Evolutionary conservation across 208 protist species (phyloP), one percentile per base, ranked within the genome.

Genomic region (Trypanosoma scelopori): DNA sequence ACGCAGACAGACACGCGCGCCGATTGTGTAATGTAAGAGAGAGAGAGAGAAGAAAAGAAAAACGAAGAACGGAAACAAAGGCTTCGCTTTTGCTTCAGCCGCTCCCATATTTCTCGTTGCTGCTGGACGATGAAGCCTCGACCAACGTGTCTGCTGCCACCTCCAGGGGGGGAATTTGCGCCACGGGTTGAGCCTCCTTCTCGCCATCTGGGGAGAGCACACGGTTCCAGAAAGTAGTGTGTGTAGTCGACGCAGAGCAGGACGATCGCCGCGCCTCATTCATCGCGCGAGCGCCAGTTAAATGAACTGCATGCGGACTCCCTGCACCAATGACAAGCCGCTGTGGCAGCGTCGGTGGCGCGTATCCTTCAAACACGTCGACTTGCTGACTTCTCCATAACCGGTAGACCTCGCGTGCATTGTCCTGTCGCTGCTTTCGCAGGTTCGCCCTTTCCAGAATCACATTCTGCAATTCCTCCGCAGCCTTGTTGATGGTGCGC

Each of bases 381-480:
- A 93, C 89, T 61, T 82, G 74, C 41, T 66, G 55, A n/a, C 86
- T 83, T 1, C 74, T 74, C 87, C 91, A 96, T 12, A 96, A 55
- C 9, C 84, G 78, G 69, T 93, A 94, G 20, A 91, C 76, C 55
- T 81, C 72, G 69, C 85, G 87, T 5, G 91, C 85, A 42, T 93
- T 96, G 39, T 91, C 85, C 11, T 68, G 46, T 18, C 91, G 78
- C 59, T 89, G 82, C 16, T 78, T 75, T 30, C 83, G 81, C 0
- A 92, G 52, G 22, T 49, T 50, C 22, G 73, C 69, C 0, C 85
- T 76, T 16, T 78, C 75, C 23, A 66, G 75, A 23, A 76, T 55
- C 18, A 91, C 58, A 27, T 57, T 72, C 1, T 76, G 80, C n/a
- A 83, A 53, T 53, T 78, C 49, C 27, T 78, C 67, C 0, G 85